phyloP scores from a whole-genome alignment of 2,329 filamentous ascomycete species.

The Ophiostoma australiae region DNA sequence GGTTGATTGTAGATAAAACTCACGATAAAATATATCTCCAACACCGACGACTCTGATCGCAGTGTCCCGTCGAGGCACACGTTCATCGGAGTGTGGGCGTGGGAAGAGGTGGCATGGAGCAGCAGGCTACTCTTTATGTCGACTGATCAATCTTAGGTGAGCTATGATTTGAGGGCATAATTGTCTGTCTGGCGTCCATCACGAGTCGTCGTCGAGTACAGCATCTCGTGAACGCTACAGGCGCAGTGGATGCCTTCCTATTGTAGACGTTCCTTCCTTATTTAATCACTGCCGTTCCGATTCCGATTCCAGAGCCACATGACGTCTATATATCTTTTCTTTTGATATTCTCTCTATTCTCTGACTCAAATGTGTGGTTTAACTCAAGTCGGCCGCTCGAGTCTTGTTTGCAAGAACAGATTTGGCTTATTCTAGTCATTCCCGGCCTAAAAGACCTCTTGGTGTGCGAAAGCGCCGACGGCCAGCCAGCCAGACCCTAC shows the following conservation, averaged over 20 bases:
- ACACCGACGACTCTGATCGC: background rate
- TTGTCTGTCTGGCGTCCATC: background rate
- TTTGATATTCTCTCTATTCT: background rate
- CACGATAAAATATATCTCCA: too few species aligned
- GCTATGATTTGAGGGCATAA: background rate
- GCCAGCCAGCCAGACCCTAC: background rate
- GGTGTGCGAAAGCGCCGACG: background rate
- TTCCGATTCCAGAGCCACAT: background rate
- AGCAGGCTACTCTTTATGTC: background rate
- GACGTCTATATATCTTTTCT: background rate
- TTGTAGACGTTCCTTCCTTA: background rate
- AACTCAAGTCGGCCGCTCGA: too few species aligned
- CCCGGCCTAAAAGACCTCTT: too few species aligned
- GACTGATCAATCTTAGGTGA: background rate
- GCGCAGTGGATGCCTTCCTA: background rate
- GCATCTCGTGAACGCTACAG: background rate
- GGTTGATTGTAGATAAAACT: background rate
- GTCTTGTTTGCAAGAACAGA: too few species aligned
- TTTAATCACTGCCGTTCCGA: background rate
- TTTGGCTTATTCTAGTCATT: background rate
- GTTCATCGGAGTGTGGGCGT: background rate
- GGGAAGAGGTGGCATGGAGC: background rate
- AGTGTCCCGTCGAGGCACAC: background rate
- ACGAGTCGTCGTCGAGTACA: background rate
- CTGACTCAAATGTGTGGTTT: background rate